Base-by-base conservation (phyloP, 116 monocot genomes). In the Papilionanthe hybrid region DNA sequence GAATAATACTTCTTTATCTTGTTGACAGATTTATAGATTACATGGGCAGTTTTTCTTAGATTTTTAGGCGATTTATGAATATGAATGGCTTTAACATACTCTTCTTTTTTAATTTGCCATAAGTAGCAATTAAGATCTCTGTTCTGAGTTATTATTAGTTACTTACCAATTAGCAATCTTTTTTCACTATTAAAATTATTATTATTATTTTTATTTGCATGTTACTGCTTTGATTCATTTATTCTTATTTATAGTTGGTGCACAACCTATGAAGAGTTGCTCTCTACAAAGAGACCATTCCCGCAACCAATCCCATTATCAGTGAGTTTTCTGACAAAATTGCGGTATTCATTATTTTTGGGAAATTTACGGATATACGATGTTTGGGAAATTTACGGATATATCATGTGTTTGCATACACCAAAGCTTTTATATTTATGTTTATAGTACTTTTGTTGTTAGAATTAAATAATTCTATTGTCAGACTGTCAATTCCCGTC, bases 181-280 rank as follows among this genome's bases (percentile, higher is more conserved):
- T 50, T 15, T 1, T 48, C 37, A 37, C 37, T 37, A 37, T n/a
- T n/a, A n/a, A n/a, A n/a, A n/a, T n/a, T 48, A 8, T 50, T 50
- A 63, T 25, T 63, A 23, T 9, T 65, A 27, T 65, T 65, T 25
- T 65, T 65, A 65, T 22, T 75, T 75, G 43, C 19, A 47, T 53
- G 12, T 15, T 3, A 53, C 15, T 53, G 17, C 12, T 12, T 19
- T 77, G 30, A 9, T 77, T 32, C 30, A 9, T 75, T 57, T 66
- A 5, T 15, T 43, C 43, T 42, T 27, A 32, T 25, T 60, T 82
- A 11, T 56, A 97, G 94, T 71, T 92, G 94, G 92, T 94, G 85
- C 82, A 92, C 88, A 17, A 91, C 91, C n/a, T 97, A 97, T 45
- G 97, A 97, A 45, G 97, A 94, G 65, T 82, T 97, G 60, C 87